Percentiles rank a stretch among this genome's conserved stretches.
These are phyloP conservation scores for Neopestalotiopsis sp. DNA, from an alignment of 2,329 filamentous ascomycete genomes.

Conservation along the genomic window DNA sequence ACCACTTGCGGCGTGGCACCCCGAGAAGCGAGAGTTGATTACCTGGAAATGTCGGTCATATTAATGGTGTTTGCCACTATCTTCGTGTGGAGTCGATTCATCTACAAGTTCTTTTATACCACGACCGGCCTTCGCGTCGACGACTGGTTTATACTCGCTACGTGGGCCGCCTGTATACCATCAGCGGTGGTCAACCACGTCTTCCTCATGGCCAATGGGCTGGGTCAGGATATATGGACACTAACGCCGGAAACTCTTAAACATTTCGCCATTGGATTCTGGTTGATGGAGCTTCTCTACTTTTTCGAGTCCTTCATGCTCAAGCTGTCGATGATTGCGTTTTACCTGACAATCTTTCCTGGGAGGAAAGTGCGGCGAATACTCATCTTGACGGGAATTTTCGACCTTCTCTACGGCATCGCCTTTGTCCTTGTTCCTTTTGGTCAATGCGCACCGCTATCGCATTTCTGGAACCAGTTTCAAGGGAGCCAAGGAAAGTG, in stretches of 20 bases:
- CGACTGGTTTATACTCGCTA: slow-evolving; percentile 11
- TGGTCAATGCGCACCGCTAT: slow-evolving; percentile 30
- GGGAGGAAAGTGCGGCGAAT: slow-evolving; percentile 29
- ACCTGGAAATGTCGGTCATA: slow-evolving; percentile 17
- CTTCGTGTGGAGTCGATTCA: slow-evolving; percentile 19
- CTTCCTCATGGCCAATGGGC: slow-evolving; percentile 5
- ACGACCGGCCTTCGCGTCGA: neutral
- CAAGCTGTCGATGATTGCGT: slow-evolving; percentile 35
- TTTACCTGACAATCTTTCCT: slow-evolving; percentile 37
- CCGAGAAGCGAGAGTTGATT: slow-evolving; percentile 17
- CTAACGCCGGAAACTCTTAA: slow-evolving; percentile 26
- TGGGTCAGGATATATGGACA: slow-evolving; percentile 11
- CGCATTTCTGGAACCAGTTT: slow-evolving; percentile 35
- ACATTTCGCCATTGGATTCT: slow-evolving; percentile 31
- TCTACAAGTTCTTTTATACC: slow-evolving; percentile 20
- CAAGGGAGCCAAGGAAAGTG: slow-evolving; percentile 36
- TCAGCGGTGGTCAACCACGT: neutral
- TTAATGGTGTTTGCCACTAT: slow-evolving; percentile 17
- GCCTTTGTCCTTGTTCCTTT: slow-evolving; percentile 27
- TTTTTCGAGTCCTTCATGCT: slow-evolving; percentile 33
- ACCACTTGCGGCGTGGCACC: slow-evolving; percentile 20
- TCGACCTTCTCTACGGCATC: slow-evolving; percentile 25
- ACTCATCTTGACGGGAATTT: slow-evolving; percentile 17
- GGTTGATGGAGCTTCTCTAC: slow-evolving; percentile 28
- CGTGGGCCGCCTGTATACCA: neutral